Percentiles rank a stretch among this genome's conserved stretches.
Evolutionary conservation across 345 rosid genomes (phyloP).

Genomic region (Fremontodendron californicum): DNA sequence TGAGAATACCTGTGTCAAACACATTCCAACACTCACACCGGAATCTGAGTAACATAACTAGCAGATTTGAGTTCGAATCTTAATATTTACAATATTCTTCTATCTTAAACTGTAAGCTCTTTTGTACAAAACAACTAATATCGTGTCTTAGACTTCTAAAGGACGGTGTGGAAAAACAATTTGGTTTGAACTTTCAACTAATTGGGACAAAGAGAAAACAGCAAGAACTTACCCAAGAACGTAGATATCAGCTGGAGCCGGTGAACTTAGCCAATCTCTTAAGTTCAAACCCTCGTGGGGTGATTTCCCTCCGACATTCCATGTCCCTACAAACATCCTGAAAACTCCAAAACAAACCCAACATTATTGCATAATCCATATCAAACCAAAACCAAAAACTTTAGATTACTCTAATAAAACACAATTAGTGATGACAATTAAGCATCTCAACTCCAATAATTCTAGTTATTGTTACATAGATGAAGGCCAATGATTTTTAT

Average conservation of each 20-base stretch:
- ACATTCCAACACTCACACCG: too few species aligned
- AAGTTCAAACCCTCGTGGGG: constrained; percentile 64
- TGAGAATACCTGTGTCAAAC: too few species aligned
- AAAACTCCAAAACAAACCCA: constrained; percentile 4
- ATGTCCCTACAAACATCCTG: constrained; percentile 89
- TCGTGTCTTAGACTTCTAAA: too few species aligned
- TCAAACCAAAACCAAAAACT: background rate
- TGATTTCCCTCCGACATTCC: constrained; percentile 88
- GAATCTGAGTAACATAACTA: too few species aligned
- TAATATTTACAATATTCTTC: too few species aligned
- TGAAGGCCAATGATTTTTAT: too few species aligned
- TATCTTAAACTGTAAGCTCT: too few species aligned
- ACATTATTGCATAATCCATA: background rate
- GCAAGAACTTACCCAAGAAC: constrained; percentile 62
- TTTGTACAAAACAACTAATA: too few species aligned
- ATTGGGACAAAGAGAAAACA: background rate
- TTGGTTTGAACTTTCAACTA: too few species aligned
- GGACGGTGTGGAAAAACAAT: too few species aligned
- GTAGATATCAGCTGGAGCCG: constrained; percentile 63
- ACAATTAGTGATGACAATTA: background rate
- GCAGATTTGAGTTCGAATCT: too few species aligned
- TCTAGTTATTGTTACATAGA: too few species aligned
- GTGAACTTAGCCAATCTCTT: constrained; percentile 55
- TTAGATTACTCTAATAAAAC: constrained; percentile 4
- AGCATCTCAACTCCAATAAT: background rate